Evolutionary conservation across 2,329 filamentous ascomycete species (phyloP).

Genomic region (Fusarium pseudonygamai): DNA sequence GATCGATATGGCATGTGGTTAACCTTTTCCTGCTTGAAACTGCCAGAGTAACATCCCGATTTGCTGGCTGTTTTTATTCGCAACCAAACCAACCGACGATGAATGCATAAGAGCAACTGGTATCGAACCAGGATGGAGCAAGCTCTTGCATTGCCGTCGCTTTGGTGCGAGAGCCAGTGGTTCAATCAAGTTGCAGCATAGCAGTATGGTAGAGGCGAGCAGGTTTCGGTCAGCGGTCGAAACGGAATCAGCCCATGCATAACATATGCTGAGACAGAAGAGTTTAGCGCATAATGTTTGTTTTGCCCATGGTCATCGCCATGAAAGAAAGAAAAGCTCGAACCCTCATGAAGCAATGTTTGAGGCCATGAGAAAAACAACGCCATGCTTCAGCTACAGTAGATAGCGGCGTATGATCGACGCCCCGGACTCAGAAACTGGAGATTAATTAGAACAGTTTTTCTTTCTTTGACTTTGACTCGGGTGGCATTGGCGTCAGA

Average conservation of each 20-base stretch:
- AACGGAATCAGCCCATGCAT: conserved; percentile 42
- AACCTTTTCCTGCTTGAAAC: conserved; percentile 34
- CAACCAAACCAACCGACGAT: conserved; percentile 12
- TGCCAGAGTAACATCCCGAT: conserved; percentile 29
- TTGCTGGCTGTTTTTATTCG: conserved; percentile 28
- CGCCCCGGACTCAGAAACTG: conserved; percentile 39
- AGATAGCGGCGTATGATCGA: conserved; percentile 42
- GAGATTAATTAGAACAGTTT: conserved; percentile 26
- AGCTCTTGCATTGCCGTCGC: conserved; percentile 22
- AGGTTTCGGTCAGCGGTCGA: conserved; percentile 34
- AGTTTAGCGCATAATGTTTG: neutral
- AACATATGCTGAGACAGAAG: conserved; percentile 33
- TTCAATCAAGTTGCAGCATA: conserved; percentile 33
- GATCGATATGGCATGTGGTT: conserved; percentile 18
- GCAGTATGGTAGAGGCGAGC: conserved; percentile 12
- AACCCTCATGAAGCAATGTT: conserved; percentile 27
- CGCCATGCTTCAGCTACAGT: conserved; percentile 41
- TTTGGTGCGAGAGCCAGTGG: conserved; percentile 23
- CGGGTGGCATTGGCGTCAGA: conserved; percentile 35
- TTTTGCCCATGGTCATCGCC: neutral
- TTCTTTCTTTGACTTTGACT: conserved; percentile 1
- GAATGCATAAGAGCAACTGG: conserved; percentile 18
- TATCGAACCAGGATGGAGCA: conserved; percentile 33
- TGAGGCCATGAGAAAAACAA: neutral
- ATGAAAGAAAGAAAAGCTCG: conserved; percentile 4